Percentiles rank a stretch among this genome's conserved stretches.
These are phyloP conservation scores for Leccinum insolens DNA, from an alignment of 1,284 basidiomycete species.

Conservation along the genomic window DNA sequence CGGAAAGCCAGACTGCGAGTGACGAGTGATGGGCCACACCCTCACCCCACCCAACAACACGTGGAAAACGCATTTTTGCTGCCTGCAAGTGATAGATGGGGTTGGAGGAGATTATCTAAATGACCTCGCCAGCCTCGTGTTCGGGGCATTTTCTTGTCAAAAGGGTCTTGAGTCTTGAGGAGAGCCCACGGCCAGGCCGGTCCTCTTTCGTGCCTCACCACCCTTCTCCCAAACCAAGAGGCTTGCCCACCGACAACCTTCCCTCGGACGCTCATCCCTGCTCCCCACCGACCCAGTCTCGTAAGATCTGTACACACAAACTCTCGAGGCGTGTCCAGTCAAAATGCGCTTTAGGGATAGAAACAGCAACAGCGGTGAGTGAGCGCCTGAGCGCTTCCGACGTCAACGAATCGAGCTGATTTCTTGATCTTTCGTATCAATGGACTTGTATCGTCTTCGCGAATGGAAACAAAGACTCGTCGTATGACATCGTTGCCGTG, in stretches of 20 bases:
- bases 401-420: slow-evolving; percentile 15
- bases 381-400: neutral
- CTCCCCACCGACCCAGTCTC: neutral
- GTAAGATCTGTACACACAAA: slow-evolving; percentile 1
- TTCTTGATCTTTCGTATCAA: slow-evolving; percentile 20
- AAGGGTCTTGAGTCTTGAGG: slow-evolving; percentile 18
- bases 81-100: slow-evolving; percentile 17
- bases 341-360: slow-evolving; percentile 23
- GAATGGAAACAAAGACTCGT: slow-evolving; percentile 29
- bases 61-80: slow-evolving; percentile 28
- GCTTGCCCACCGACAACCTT: neutral
- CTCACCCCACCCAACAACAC: slow-evolving; percentile 18
- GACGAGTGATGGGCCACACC: slow-evolving; percentile 5
- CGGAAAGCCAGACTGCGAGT: neutral
- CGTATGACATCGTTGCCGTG: slow-evolving; percentile 34
- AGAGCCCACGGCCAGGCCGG: neutral
- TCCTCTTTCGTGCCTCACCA: neutral
- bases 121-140: slow-evolving; percentile 26
- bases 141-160: slow-evolving; percentile 20
- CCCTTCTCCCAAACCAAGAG: slow-evolving; percentile 1
- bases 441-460: neutral
- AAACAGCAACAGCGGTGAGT: slow-evolving; percentile 31
- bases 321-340: neutral
- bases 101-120: slow-evolving; percentile 31
- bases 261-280: neutral